A percentile compares a stretch with the other conserved stretches of the same genome.
Evolutionary conservation across 1,284 basidiomycete genomes (phyloP).

Genomic region (Irpex sp.): DNA sequence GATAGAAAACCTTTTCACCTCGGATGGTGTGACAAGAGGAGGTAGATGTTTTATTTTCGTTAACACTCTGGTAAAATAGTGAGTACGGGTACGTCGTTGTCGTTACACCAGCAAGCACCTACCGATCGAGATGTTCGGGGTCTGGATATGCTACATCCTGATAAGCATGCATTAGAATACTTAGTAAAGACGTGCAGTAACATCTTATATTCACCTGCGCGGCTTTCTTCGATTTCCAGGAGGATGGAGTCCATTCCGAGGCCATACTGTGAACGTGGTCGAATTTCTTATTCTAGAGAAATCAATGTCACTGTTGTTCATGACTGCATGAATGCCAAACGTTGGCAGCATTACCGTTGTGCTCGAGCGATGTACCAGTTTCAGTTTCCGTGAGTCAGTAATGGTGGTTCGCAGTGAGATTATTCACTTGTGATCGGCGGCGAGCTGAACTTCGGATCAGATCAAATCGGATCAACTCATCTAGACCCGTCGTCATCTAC

Average conservation of each 20-base stretch:
- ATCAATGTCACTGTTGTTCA: background rate
- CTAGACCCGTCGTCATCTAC: no score
- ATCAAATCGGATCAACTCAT: no score
- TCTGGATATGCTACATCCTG: conserved; percentile 57
- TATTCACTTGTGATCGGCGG: no score
- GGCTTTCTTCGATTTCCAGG: conserved; percentile 64
- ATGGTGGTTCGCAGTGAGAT: no score
- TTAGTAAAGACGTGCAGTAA: background rate
- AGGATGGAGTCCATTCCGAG: conserved; percentile 43
- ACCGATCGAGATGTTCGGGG: conserved; percentile 43
- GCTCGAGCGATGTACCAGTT: no score
- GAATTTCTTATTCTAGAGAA: background rate
- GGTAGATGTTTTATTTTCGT: conserved; percentile 73
- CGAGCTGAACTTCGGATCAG: no score
- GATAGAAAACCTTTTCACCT: conserved; percentile 48
- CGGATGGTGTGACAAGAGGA: conserved; percentile 85
- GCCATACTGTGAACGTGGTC: background rate
- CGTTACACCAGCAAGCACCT: conserved; percentile 6
- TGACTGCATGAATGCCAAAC: no score
- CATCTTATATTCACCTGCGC: conserved; percentile 41
- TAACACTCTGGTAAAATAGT: conserved; percentile 55
- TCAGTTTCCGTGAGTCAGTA: no score
- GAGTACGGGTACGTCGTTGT: no score
- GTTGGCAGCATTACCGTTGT: no score
- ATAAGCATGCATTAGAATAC: background rate